Evolutionary conservation across 208 protist species (phyloP), one percentile per base, ranked within the genome.

Genomic region (Wallacemonas sp.): DNA sequence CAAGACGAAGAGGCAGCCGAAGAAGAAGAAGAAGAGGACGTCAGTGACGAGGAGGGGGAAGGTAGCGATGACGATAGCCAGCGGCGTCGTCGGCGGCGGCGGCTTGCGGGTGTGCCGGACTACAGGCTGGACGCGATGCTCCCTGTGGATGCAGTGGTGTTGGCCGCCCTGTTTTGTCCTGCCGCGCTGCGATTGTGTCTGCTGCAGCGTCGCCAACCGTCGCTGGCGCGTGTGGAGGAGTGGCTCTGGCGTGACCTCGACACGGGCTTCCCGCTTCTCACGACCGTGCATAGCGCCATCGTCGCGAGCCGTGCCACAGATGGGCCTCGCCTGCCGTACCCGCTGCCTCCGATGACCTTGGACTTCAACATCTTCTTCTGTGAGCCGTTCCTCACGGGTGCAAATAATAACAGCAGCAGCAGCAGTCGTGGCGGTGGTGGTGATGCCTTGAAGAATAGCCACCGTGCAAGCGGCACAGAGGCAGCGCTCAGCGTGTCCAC

Each of bases 311-410:
- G 62, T 61, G 71, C 65, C 65, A 74, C 74, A 19, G 78, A 81
- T 41, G 49, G 58, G 36, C 34, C 55, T 0, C 75, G 81, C 3
- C 70, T 92, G n/a, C 85, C 82, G 42, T 88, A 92, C 70, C 1
- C 59, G n/a, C 67, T 88, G 6, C 68, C 66, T 31, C 19, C 49
- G 14, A 17, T 81, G 6, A 56, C 26, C 65, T 61, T 95, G 12
- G 88, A 95, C 59, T 87, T 84, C 64, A 88, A 90, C 56, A 49
- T 84, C 1, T 90, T 95, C 70, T 86, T 91, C 12, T 31, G 41
- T 14, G 51, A 58, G 51, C 51, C 51, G 17, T 19, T 62, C 46
- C 1, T 51, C 2, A 30, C 30, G 19, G 21, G 17, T 62, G 27
- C 6, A 14, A n/a, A n/a, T n/a, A n/a, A n/a, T n/a, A n/a, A n/a